Evolutionary conservation across 2,329 filamentous ascomycete species (phyloP).

Genomic region (Dactylellina parvicollis): DNA sequence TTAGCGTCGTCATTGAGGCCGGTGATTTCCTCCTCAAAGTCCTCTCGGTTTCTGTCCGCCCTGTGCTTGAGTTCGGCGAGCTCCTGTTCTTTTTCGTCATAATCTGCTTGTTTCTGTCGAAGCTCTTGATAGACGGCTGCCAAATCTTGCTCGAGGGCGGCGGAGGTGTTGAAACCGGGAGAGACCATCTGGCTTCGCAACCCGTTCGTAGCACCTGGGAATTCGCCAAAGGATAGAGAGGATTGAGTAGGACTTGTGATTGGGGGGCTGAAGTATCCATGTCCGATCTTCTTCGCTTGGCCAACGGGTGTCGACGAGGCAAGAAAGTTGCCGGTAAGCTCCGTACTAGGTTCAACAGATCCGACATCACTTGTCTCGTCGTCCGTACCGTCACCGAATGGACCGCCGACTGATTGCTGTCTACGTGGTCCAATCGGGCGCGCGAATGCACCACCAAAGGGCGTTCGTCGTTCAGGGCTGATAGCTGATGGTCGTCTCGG

Average conservation of each 20-base stretch:
- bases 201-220: constrained; percentile 3
- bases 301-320: constrained; percentile 41
- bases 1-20: constrained; percentile 21
- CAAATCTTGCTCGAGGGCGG: constrained; percentile 40
- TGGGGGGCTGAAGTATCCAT: constrained; percentile 48
- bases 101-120: constrained; percentile 38
- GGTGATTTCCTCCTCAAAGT: constrained; percentile 50
- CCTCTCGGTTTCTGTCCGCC: constrained; percentile 35
- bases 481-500: constrained; percentile 30
- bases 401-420: constrained; percentile 30
- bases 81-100: constrained; percentile 49
- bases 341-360: constrained; percentile 37
- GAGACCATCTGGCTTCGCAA: constrained; percentile 31
- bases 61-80: constrained; percentile 40
- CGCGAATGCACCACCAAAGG: constrained; percentile 39
- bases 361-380: constrained; percentile 42
- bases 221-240: constrained; percentile 38
- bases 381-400: constrained; percentile 27
- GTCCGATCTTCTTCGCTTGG: constrained; percentile 29
- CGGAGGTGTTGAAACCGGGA: constrained; percentile 50
- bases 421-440: constrained; percentile 38
- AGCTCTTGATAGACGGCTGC: constrained; percentile 36
- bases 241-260: constrained; percentile 47
- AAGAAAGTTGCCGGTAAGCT: constrained; percentile 50
- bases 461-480: constrained; percentile 41